Conservation (phyloP, 2,329 filamentous ascomycete genomes). For the Paracoccidioides brasiliensis region DNA sequence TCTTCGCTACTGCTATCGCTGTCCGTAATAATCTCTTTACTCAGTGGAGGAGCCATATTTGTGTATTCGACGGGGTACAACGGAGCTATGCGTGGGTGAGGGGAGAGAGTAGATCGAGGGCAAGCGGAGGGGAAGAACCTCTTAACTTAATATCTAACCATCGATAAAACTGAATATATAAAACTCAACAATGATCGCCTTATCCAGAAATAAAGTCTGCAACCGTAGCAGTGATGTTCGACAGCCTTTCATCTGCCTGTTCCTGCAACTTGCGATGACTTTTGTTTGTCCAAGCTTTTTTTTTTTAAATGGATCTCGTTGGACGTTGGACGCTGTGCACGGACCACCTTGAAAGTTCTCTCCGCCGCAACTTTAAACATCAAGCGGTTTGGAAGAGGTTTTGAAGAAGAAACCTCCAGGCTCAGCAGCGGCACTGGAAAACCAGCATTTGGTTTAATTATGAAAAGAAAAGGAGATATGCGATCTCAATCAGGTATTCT, state of each 20-base stretch:
- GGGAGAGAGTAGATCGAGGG: background rate
- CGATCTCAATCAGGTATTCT: conserved; percentile 7
- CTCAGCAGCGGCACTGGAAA: background rate
- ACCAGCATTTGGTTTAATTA: background rate
- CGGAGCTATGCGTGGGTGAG: background rate
- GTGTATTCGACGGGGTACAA: background rate
- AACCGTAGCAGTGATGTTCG: background rate
- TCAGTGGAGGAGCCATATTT: conserved; percentile 17
- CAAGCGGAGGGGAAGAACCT: background rate
- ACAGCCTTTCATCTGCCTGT: background rate
- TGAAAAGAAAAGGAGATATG: conserved; percentile 8
- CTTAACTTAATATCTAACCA: background rate
- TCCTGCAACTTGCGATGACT: background rate
- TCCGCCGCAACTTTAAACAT: background rate
- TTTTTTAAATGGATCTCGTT: background rate
- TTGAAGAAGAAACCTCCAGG: background rate
- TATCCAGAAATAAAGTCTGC: background rate
- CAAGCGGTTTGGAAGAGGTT: background rate
- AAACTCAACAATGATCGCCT: background rate
- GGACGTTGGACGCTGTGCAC: background rate
- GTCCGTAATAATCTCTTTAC: conserved; percentile 13
- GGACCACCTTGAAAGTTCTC: conserved; percentile 1
- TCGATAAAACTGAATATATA: background rate
- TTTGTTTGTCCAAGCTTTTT: conserved; percentile 5
- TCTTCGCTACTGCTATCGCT: conserved; percentile 11